Evolutionary conservation across 164 flowering plant genomes (phyloP).

Genomic region (Liriodendron chinense): DNA sequence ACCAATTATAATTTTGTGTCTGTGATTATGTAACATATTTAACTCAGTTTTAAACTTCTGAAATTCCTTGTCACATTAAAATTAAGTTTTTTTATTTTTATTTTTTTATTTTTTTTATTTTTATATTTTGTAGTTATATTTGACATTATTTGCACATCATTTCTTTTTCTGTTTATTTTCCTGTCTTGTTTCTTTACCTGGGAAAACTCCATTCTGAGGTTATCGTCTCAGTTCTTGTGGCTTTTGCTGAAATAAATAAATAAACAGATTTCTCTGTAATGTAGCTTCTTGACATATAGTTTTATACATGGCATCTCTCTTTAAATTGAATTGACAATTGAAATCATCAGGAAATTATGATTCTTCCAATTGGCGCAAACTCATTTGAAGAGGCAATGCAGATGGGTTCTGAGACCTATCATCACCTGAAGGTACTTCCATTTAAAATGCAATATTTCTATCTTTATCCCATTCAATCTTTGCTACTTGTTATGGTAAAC

Average conservation of each 20-base stretch:
- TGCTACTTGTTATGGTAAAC: neutral
- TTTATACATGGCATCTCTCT: conserved; percentile 1
- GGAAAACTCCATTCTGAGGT: neutral
- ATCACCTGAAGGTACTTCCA: conserved; percentile 78
- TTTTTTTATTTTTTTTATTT: too few species aligned
- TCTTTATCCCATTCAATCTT: neutral
- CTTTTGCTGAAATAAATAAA: too few species aligned
- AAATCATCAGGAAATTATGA: conserved; percentile 78
- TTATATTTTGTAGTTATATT: too few species aligned
- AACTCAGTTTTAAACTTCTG: too few species aligned
- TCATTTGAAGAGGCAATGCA: conserved; percentile 89
- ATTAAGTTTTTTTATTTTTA: too few species aligned
- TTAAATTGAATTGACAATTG: conserved; percentile 8
- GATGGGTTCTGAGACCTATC: conserved; percentile 95
- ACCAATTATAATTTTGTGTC: too few species aligned
- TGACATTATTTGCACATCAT: too few species aligned
- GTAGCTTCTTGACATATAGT: neutral
- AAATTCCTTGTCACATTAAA: too few species aligned
- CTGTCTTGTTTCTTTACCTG: neutral
- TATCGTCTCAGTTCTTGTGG: too few species aligned
- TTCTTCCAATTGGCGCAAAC: conserved; percentile 82
- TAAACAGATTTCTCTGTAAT: neutral
- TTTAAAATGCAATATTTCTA: conserved; percentile 1
- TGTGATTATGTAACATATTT: too few species aligned
- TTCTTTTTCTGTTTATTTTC: neutral